Percentiles rank a stretch among this genome's conserved stretches.
Conservation (phyloP, 495 filamentous ascomycete genomes). For the Cenococcum geophilum region DNA sequence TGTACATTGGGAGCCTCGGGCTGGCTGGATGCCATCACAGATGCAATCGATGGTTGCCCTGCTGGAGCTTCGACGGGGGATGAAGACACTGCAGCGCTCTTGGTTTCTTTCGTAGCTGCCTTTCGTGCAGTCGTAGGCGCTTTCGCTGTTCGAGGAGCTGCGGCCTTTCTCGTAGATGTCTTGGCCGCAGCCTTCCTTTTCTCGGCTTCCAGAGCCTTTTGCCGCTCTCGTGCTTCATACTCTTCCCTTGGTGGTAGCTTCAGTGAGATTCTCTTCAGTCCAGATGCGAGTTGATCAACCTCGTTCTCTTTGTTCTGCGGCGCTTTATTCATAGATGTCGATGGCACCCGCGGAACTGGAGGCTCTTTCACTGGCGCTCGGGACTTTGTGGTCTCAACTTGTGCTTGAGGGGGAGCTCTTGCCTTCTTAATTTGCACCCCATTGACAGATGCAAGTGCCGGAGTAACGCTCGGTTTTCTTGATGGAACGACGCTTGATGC, state of each 20-base stretch:
- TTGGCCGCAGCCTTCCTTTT: conserved; percentile 20
- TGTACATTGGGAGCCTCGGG: conserved; percentile 15
- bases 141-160: conserved; percentile 21
- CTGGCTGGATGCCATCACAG: not conserved
- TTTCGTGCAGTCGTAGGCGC: conserved; percentile 24
- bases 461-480: conserved; percentile 13
- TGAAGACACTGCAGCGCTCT: conserved; percentile 9
- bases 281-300: conserved; percentile 59
- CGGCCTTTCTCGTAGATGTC: conserved; percentile 26
- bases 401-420: conserved; percentile 40
- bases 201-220: conserved; percentile 36
- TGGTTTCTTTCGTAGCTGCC: conserved; percentile 20
- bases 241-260: conserved; percentile 67
- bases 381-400: conserved; percentile 44
- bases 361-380: conserved; percentile 43
- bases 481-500: conserved; percentile 13
- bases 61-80: not conserved
- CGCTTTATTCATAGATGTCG: conserved; percentile 20
- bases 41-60: not conserved
- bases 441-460: conserved; percentile 23
- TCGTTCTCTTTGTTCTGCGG: conserved; percentile 37
- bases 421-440: conserved; percentile 25
- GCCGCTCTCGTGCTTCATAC: conserved; percentile 53
- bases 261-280: conserved; percentile 66
- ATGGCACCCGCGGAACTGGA: conserved; percentile 44